phyloP scores from a whole-genome alignment of 1,284 basidiomycete genomes.

The Ganoderma multipileum region DNA sequence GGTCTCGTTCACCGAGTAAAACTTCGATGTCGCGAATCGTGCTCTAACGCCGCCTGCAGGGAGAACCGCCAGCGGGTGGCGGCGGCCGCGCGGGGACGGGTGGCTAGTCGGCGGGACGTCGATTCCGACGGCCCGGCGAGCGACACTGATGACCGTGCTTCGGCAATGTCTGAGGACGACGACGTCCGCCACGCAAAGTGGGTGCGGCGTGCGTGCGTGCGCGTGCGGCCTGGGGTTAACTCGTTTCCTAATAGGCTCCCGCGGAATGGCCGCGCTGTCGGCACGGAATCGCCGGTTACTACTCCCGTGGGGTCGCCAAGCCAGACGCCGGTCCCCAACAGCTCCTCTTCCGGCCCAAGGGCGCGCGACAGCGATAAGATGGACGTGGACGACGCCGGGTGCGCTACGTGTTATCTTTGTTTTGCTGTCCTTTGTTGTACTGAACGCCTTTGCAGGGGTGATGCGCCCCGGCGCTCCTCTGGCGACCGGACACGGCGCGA shows the following conservation, averaged over 20 bases:
- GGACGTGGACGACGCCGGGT: constrained; percentile 11
- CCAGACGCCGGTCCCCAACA: constrained; percentile 13
- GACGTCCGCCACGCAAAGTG: constrained; percentile 9
- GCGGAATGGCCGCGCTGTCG: constrained; percentile 9
- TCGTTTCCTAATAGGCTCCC: constrained; percentile 10
- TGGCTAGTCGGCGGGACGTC: constrained; percentile 17
- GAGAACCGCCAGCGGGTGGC: background rate
- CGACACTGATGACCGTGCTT: constrained; percentile 14
- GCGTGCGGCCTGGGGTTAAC: constrained; percentile 12
- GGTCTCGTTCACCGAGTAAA: background rate
- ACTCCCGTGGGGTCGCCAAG: constrained; percentile 18
- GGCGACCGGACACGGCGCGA: constrained; percentile 3
- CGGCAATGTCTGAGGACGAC: constrained; percentile 14
- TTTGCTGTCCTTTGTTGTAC: background rate
- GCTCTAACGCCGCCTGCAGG: background rate
- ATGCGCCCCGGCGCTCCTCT: constrained; percentile 2
- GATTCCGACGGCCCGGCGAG: constrained; percentile 19
- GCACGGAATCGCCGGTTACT: constrained; percentile 16
- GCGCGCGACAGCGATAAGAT: constrained; percentile 5
- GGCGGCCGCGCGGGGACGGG: background rate
- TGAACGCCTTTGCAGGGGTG: background rate
- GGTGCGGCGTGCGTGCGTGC: constrained; percentile 1
- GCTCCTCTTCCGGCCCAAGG: constrained; percentile 13
- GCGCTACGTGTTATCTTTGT: background rate
- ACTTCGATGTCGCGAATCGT: background rate